A percentile compares a stretch with the other conserved stretches of the same genome.
Conservation (phyloP, 306 rosid species). For the Quercus gilva region DNA sequence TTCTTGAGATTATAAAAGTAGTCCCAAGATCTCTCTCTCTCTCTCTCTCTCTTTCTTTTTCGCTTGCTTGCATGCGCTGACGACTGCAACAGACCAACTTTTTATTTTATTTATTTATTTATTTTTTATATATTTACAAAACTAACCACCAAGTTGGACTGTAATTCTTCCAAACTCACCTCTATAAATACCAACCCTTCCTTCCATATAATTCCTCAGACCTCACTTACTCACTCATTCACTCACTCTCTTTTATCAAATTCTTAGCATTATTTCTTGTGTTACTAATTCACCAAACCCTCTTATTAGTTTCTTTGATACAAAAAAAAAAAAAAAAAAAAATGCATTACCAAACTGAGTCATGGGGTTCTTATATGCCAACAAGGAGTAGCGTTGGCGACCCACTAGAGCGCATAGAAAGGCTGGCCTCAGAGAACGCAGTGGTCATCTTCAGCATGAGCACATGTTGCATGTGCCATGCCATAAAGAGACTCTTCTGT, state of each 20-base stretch:
- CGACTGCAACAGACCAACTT: conserved; percentile 33
- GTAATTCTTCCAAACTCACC: neutral
- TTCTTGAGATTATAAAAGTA: no score
- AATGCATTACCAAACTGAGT: conserved; percentile 61
- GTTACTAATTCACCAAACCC: neutral
- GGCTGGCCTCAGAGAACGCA: conserved; percentile 70
- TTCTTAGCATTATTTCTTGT: neutral
- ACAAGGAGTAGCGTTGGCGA: conserved; percentile 32
- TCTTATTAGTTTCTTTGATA: neutral
- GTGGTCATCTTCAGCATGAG: conserved; percentile 84
- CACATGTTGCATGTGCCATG: conserved; percentile 89
- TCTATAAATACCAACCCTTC: conserved; percentile 60
- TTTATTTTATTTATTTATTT: no score
- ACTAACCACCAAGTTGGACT: conserved; percentile 17
- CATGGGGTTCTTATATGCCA: conserved; percentile 50
- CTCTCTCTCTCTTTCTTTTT: conserved; percentile 10
- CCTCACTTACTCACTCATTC: neutral
- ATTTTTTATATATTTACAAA: conserved; percentile 25
- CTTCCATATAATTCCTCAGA: conserved; percentile 22
- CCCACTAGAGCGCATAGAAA: conserved; percentile 50
- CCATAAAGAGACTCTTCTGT: conserved; percentile 75
- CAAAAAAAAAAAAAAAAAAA: neutral
- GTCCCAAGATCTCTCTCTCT: neutral
- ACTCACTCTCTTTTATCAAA: neutral
- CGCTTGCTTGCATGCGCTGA: conserved; percentile 39